Base-by-base conservation (phyloP, 2,329 filamentous ascomycete genomes). In the Neophaeococcomyces aloes region DNA sequence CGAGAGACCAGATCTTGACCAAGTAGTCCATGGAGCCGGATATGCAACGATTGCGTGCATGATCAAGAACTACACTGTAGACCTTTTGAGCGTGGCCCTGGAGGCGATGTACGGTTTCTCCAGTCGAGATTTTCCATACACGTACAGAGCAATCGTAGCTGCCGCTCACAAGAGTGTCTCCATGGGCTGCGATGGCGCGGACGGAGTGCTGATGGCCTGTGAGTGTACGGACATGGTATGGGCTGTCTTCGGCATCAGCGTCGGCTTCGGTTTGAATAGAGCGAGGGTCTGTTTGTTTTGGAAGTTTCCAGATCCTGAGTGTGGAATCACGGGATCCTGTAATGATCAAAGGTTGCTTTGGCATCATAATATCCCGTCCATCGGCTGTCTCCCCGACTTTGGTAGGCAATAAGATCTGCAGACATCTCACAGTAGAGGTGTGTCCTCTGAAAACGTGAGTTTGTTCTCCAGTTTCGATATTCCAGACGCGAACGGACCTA, bases 11-110 rank as follows among this genome's bases (percentile, higher is more conserved):
- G 10, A 98, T 89, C 65, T 95, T 96, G 59, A 98, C 91, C 51
- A 88, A 75, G 50, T 91, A 94, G 62, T 98, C 91, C 91, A 98
- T 98, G 5, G 88, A 94, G 10, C 91, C 91, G 50, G 88, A 95
- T 51, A 98, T 96, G 65, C 91, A 98, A 31, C 89, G 83, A 58
- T 93, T 94, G 47, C 91, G 83, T 56, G 83, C 80, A 53, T 87
- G 83, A 57, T 98, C 91, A 17, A 96, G 70, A 7, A 98, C 91
- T 7, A 98, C 91, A 48, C 88, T 95, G 62, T 98, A 98, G 0
- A 98, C 91, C 62, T 98, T 96, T 60, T 89, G 81, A 0, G 78
- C 76, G 60, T 98, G 91, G 1, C 91, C 91, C 48, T 83, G 79
- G 3, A 98, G 71, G 10, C 86, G 79, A 57, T 94, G 86, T 3